Conservation (phyloP, 805 yeast genomes). For the Teunomyces gatunensis region DNA sequence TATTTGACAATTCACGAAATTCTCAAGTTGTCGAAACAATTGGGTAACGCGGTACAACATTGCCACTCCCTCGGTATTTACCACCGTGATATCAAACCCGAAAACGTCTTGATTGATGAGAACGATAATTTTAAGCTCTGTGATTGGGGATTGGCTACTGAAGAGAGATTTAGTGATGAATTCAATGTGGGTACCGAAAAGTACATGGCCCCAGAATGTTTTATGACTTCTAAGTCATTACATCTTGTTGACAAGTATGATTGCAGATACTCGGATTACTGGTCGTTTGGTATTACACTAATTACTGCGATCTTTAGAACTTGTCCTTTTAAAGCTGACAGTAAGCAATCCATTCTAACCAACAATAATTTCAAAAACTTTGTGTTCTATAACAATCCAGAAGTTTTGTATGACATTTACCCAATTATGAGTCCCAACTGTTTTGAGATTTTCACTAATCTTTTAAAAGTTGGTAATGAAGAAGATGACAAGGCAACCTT, state of each 20-base stretch:
- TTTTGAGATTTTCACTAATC: conserved; percentile 39
- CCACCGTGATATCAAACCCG: conserved; percentile 60
- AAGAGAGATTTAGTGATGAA: conserved; percentile 23
- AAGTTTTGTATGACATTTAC: conserved; percentile 48
- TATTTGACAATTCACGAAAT: conserved; percentile 10
- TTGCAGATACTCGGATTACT: conserved; percentile 46
- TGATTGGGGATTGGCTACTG: conserved; percentile 52
- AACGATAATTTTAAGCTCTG: conserved; percentile 57
- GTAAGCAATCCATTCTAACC: conserved; percentile 14
- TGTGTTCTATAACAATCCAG: conserved; percentile 33
- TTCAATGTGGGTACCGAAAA: conserved; percentile 56
- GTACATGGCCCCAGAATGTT: conserved; percentile 57
- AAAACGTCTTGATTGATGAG: conserved; percentile 50
- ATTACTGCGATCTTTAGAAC: conserved; percentile 51
- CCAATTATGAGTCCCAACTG: conserved; percentile 44
- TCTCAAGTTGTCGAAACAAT: conserved; percentile 36
- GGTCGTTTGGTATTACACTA: conserved; percentile 55
- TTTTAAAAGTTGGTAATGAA: conserved; percentile 36
- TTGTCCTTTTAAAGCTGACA: conserved; percentile 43
- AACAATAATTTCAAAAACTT: conserved; percentile 47
- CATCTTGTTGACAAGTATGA: conserved; percentile 32
- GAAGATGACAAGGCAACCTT: conserved; percentile 25
- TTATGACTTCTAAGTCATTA: conserved; percentile 15
- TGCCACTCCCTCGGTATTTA: conserved; percentile 57
- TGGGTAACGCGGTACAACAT: conserved; percentile 49